Percentiles rank a stretch among this genome's conserved stretches.
phyloP scores from a whole-genome alignment of 1,284 basidiomycete species.

The Sphaerobolus stellatus region DNA sequence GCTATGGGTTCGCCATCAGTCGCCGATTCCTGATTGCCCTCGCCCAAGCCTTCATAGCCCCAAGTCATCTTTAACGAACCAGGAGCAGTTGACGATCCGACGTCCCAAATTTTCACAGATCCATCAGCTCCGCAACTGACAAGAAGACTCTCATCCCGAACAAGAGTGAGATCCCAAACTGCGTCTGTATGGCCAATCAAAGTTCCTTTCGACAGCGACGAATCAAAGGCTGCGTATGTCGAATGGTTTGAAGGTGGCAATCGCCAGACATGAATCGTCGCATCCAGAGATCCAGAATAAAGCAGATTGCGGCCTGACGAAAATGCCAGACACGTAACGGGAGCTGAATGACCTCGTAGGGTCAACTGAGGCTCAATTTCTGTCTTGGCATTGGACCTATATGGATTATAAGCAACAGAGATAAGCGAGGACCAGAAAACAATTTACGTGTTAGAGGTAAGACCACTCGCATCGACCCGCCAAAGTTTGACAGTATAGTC shows the following conservation, averaged over 20 bases:
- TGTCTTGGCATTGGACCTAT: slow-evolving; percentile 43
- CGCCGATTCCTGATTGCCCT: slow-evolving; percentile 39
- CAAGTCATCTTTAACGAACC: slow-evolving; percentile 70
- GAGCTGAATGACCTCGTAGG: slow-evolving; percentile 87
- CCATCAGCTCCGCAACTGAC: slow-evolving; percentile 92
- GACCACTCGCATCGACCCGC: slow-evolving; percentile 74
- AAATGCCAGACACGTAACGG: slow-evolving; percentile 89
- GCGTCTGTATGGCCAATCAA: slow-evolving; percentile 92
- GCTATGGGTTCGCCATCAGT: slow-evolving; percentile 50
- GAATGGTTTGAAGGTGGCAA: slow-evolving; percentile 71
- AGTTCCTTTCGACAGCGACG: slow-evolving; percentile 71
- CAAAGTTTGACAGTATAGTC: slow-evolving; percentile 97
- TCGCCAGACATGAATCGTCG: slow-evolving; percentile 89
- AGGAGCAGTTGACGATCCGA: slow-evolving; percentile 55
- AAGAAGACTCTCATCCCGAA: slow-evolving; percentile 73
- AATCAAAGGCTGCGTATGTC: slow-evolving; percentile 88
- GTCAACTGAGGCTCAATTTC: slow-evolving; percentile 92
- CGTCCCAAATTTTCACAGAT: slow-evolving; percentile 90
- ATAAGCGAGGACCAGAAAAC: slow-evolving; percentile 15
- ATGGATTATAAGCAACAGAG: slow-evolving; percentile 18
- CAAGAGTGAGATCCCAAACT: slow-evolving; percentile 89
- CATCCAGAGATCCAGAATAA: slow-evolving; percentile 92
- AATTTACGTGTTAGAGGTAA: slow-evolving; percentile 69
- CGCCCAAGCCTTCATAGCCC: slow-evolving; percentile 67
- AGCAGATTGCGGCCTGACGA: slow-evolving; percentile 74